Evolutionary conservation across 805 yeast species (phyloP), one percentile per base, ranked within the genome.

Genomic region (Groenewaldozyma salmanticensis): DNA sequence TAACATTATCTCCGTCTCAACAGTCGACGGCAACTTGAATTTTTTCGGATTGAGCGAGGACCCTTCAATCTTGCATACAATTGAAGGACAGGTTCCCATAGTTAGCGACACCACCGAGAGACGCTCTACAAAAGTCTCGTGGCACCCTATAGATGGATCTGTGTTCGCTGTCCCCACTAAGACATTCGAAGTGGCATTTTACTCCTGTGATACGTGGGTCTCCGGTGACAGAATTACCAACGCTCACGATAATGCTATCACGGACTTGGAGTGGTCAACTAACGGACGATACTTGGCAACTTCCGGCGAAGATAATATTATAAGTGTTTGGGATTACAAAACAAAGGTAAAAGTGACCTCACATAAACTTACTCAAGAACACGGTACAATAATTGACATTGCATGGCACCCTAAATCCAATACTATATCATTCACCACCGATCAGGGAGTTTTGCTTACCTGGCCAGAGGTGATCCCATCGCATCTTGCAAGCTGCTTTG

Each of bases 121-220:
- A 33, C 55, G 72, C 1, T 61, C 78, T 20, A 69, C 83, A 0
- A 71, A 70, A 33, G 69, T 77, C 2, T 73, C 71, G 29, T 86
- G 95, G 95, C 74, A 77, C 42, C 74, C 81, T 2, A 24, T 7
- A 9, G 66, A 70, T 42, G 67, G 71, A 40, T 94, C 94, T 15
- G 58, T 66, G n/a, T 65, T 86, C 37, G 85, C 87, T 2, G 53
- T 84, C 16, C 87, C 94, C 2, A 64, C 80, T 4, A 62, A 66
- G 29, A 62, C 57, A 6, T 52, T 53, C 24, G 58, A 55, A 13
- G 43, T 62, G 16, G 55, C 53, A 2, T 45, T 63, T 2, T 47
- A 53, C 31, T 42, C 57, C 17, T 35, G 54, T 3, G 49, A 47
- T 22, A 9, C 29, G 7, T 16, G 15, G 11, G 6, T 21, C 5